Conservation (phyloP, 805 yeast species). For the Candida ipomoeae region DNA sequence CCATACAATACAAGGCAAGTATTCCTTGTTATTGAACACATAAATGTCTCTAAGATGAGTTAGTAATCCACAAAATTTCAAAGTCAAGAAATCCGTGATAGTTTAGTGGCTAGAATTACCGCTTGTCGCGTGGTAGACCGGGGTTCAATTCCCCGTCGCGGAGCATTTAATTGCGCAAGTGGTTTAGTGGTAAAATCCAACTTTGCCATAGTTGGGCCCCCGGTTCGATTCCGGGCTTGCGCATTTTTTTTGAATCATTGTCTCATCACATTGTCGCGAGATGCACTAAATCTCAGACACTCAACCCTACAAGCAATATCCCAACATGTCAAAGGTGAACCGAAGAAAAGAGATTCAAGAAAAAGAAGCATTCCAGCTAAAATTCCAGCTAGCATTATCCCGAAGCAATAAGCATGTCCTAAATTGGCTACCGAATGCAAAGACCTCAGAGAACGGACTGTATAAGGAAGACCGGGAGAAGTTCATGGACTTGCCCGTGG, state of each 20-base stretch:
- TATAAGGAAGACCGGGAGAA: slow-evolving; percentile 7
- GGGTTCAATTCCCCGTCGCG: slow-evolving; percentile 26
- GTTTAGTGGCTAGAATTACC: slow-evolving; percentile 25
- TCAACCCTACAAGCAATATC: not conserved
- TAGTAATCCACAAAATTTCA: not conserved
- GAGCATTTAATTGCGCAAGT: slow-evolving; percentile 17
- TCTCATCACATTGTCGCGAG: slow-evolving; percentile 1
- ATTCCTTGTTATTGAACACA: too few relatives aligned
- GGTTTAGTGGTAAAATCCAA: slow-evolving; percentile 22
- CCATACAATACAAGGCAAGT: too few relatives aligned
- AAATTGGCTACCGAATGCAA: slow-evolving; percentile 35
- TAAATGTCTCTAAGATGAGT: too few relatives aligned
- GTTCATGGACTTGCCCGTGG: slow-evolving; percentile 34
- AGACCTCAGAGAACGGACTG: not conserved
- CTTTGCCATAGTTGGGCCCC: slow-evolving; percentile 23
- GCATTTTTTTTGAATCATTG: slow-evolving; percentile 6
- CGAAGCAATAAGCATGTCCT: slow-evolving; percentile 31
- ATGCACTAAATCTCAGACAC: not conserved
- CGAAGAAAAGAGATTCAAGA: slow-evolving; percentile 42
- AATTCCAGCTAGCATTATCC: slow-evolving; percentile 41
- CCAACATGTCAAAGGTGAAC: slow-evolving; percentile 19
- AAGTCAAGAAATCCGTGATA: slow-evolving; percentile 16
- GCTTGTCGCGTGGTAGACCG: slow-evolving; percentile 26
- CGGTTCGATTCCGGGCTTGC: slow-evolving; percentile 23
- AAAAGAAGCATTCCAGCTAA: slow-evolving; percentile 45